Evolutionary conservation across 2,329 filamentous ascomycete genomes (phyloP).

Genomic region (Fusarium domesticum): DNA sequence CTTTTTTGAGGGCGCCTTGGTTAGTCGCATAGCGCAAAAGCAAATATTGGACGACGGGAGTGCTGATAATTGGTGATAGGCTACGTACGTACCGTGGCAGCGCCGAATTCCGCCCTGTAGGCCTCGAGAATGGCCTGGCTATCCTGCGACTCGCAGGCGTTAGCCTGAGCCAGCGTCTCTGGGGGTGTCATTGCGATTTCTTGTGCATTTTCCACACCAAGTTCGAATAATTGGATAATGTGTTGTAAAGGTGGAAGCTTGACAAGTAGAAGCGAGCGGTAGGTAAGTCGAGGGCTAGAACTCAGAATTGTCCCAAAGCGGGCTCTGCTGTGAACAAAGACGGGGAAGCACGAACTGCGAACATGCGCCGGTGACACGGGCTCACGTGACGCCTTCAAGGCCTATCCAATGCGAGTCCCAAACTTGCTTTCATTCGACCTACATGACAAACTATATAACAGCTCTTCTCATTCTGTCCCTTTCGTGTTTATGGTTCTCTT

Average conservation of each 20-base stretch:
- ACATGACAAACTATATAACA: too few species aligned
- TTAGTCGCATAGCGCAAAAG: slow-evolving; percentile 11
- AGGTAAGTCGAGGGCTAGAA: slow-evolving; percentile 2
- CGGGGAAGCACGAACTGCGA: not conserved
- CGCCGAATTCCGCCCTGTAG: slow-evolving; percentile 39
- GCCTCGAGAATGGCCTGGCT: slow-evolving; percentile 42
- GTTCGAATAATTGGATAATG: too few species aligned
- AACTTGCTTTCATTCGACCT: too few species aligned
- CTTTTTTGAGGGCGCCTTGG: slow-evolving; percentile 11
- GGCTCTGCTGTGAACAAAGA: slow-evolving; percentile 7
- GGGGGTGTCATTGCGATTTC: slow-evolving; percentile 29
- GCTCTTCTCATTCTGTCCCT: too few species aligned
- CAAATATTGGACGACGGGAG: not conserved
- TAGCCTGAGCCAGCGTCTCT: slow-evolving; percentile 31
- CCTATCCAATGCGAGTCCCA: too few species aligned
- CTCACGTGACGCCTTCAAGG: slow-evolving; percentile 26
- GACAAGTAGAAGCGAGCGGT: slow-evolving; percentile 1
- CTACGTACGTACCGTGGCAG: slow-evolving; percentile 42
- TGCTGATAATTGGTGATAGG: not conserved
- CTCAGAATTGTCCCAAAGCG: slow-evolving; percentile 19
- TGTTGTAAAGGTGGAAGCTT: not conserved
- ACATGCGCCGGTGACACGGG: slow-evolving; percentile 27
- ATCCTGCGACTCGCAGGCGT: slow-evolving; percentile 41
- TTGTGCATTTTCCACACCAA: too few species aligned
- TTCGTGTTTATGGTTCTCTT: too few species aligned